phyloP scores from a whole-genome alignment of 305 asterid species.

The Fraxinus nigra region DNA sequence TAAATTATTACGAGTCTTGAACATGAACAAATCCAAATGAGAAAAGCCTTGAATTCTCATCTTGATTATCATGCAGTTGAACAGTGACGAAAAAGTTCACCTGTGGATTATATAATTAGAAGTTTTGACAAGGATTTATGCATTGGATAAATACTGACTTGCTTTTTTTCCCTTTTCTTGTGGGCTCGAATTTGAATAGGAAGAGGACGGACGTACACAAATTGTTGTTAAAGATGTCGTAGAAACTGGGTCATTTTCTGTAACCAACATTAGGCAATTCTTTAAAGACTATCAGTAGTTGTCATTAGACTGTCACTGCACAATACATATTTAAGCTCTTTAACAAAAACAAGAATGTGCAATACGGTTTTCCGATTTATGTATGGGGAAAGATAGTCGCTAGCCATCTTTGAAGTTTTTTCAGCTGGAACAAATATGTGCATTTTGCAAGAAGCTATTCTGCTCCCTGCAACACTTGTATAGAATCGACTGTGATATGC shows the following conservation, averaged over 20 bases:
- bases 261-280: background rate
- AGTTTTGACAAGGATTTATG: background rate
- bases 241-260: background rate
- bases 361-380: background rate
- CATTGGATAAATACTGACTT: background rate
- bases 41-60: background rate
- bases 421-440: background rate
- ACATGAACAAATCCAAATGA: background rate
- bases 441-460: constrained; percentile 46
- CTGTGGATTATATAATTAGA: background rate
- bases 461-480: constrained; percentile 41
- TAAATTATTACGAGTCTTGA: background rate
- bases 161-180: background rate
- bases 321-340: background rate
- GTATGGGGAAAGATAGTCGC: background rate
- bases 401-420: background rate
- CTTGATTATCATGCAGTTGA: background rate
- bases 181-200: background rate
- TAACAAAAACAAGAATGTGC: background rate
- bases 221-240: background rate
- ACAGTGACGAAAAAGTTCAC: background rate
- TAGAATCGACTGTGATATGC: constrained; percentile 36
- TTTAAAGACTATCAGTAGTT: background rate
- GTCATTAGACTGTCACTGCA: background rate
- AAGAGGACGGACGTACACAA: background rate